A percentile compares a stretch with the other conserved stretches of the same genome.
Evolutionary conservation across 306 rosid genomes (phyloP).

Genomic region (Casuarina equisetifolia): DNA sequence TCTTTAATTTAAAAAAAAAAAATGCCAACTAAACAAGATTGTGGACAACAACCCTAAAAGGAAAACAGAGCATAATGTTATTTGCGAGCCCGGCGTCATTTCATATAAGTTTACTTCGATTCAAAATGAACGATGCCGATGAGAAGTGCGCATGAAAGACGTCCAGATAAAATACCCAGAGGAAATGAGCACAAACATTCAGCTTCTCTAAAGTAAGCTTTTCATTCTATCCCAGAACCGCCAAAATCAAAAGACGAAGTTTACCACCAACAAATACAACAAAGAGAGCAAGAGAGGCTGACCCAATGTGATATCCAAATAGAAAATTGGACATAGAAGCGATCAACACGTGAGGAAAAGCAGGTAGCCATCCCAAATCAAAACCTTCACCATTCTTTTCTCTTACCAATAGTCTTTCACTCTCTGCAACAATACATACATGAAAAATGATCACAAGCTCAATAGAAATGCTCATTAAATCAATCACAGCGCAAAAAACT

Average conservation of each 20-base stretch:
- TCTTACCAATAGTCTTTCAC: conserved; percentile 27
- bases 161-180: background rate
- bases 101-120: too few relatives aligned
- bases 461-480: background rate
- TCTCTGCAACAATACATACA: conserved; percentile 25
- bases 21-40: too few relatives aligned
- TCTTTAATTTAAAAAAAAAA: background rate
- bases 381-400: conserved; percentile 26
- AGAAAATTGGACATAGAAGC: conserved; percentile 84
- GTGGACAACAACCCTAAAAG: too few relatives aligned
- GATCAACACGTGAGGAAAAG: conserved; percentile 71
- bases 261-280: conserved; percentile 4
- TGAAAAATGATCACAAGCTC: background rate
- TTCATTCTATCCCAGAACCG: background rate
- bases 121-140: too few relatives aligned
- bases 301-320: conserved; percentile 94
- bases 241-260: background rate
- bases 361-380: conserved; percentile 70
- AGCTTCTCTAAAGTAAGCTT: background rate
- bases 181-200: background rate
- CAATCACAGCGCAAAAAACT: background rate
- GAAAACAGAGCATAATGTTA: too few relatives aligned
- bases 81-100: too few relatives aligned
- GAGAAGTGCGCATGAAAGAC: too few relatives aligned
- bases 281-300: conserved; percentile 22